These are phyloP conservation scores for Clarireedia sp. DNA, from an alignment of 2,329 filamentous ascomycete species.

Conservation along the genomic window DNA sequence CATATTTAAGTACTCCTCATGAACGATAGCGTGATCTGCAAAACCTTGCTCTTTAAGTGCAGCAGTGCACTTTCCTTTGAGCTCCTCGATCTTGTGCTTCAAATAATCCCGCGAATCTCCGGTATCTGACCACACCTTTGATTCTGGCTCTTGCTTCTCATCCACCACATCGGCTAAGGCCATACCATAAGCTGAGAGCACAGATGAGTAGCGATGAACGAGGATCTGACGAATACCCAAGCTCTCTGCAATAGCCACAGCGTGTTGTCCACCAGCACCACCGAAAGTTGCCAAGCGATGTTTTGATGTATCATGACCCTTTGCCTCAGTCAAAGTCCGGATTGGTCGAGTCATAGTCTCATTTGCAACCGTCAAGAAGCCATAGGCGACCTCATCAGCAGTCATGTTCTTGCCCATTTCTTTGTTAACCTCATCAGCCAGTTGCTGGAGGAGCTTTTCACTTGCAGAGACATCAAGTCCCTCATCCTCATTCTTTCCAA, in stretches of 20 bases:
- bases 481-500: conserved; percentile 81
- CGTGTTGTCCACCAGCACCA: conserved; percentile 84
- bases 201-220: conserved; percentile 79
- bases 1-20: conserved; percentile 93
- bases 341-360: conserved; percentile 90
- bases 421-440: conserved; percentile 69
- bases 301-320: conserved; percentile 83
- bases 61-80: conserved; percentile 66
- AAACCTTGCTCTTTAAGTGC: conserved; percentile 74
- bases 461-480: conserved; percentile 71
- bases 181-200: conserved; percentile 88
- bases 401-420: conserved; percentile 67
- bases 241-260: conserved; percentile 80
- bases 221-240: conserved; percentile 80
- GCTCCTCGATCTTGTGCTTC: conserved; percentile 64
- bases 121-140: conserved; percentile 51
- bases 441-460: conserved; percentile 63
- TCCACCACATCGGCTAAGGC: conserved; percentile 88
- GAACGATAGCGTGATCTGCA: conserved; percentile 61
- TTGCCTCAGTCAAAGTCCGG: conserved; percentile 81
- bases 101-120: conserved; percentile 54
- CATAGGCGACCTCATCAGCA: conserved; percentile 78
- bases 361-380: conserved; percentile 84
- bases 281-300: conserved; percentile 90
- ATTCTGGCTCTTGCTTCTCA: conserved; percentile 74